Evolutionary conservation across 2,329 filamentous ascomycete species (phyloP).

Genomic region (Trichophyton verrucosum): DNA sequence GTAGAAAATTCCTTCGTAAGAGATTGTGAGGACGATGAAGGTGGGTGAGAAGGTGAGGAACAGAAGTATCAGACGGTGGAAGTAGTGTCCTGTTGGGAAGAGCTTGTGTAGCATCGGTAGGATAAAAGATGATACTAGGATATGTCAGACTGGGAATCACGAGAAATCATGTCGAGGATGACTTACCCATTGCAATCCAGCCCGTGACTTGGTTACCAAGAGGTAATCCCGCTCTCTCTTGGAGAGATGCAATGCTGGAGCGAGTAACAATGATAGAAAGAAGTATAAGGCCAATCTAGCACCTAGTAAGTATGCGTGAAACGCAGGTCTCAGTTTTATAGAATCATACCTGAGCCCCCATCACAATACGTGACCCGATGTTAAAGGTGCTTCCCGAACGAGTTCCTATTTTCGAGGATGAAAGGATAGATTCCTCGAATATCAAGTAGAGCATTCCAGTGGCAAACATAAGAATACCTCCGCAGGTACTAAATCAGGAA

Average conservation of each 20-base stretch:
- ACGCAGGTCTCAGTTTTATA: background rate
- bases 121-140: conserved; percentile 55
- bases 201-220: conserved; percentile 77
- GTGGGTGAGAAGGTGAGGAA: conserved; percentile 88
- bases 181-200: conserved; percentile 63
- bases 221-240: conserved; percentile 73
- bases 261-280: conserved; percentile 76
- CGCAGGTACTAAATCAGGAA: conserved; percentile 46
- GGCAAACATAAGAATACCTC: conserved; percentile 64
- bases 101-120: conserved; percentile 72
- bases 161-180: background rate
- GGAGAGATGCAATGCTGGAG: conserved; percentile 71
- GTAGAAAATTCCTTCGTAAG: conserved; percentile 94
- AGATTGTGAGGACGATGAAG: conserved; percentile 93
- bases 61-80: conserved; percentile 76
- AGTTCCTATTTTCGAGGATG: conserved; percentile 26
- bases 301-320: conserved; percentile 8
- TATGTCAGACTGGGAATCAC: conserved; percentile 12
- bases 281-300: conserved; percentile 59
- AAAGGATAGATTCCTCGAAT: conserved; percentile 56
- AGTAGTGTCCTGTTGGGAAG: conserved; percentile 72
- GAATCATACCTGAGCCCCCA: conserved; percentile 34
- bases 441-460: conserved; percentile 66
- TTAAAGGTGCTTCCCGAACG: conserved; percentile 14
- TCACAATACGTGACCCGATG: conserved; percentile 31